Percentiles rank a stretch among this genome's conserved stretches.
phyloP scores from a whole-genome alignment of 495 filamentous ascomycete genomes.

The Peziza echinospora region DNA sequence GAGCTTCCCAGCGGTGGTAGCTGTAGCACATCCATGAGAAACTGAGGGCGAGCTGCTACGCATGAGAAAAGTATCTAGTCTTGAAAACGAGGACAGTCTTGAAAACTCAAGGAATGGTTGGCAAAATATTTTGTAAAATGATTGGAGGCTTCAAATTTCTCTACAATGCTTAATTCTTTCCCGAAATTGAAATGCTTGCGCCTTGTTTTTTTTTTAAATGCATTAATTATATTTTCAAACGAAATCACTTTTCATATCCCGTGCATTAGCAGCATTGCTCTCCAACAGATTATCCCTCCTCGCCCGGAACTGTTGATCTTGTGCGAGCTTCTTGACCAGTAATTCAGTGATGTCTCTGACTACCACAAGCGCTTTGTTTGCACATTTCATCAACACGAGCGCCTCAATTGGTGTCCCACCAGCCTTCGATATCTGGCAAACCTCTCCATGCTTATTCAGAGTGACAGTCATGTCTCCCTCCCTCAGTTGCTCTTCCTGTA shows the following conservation, averaged over 20 bases:
- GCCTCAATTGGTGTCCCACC: constrained; percentile 65
- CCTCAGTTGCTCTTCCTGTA: constrained; percentile 66
- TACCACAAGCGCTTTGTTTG: constrained; percentile 45
- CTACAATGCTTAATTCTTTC: neutral
- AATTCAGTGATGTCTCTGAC: constrained; percentile 54
- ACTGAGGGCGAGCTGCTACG: no score
- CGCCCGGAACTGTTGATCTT: constrained; percentile 48
- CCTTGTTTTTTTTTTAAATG: neutral
- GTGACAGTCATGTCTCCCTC: constrained; percentile 69
- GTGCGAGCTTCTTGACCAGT: constrained; percentile 48
- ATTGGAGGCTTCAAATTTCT: neutral
- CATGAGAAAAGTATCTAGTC: no score
- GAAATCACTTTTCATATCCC: constrained; percentile 6
- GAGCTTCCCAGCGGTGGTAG: no score
- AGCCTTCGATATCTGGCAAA: constrained; percentile 76
- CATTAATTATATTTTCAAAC: neutral
- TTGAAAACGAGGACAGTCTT: no score
- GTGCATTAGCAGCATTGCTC: constrained; percentile 69
- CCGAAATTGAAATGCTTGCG: neutral
- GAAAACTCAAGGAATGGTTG: no score
- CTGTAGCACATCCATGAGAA: no score
- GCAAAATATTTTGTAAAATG: no score
- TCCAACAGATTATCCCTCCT: constrained; percentile 51
- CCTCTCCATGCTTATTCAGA: constrained; percentile 71
- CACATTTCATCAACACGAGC: constrained; percentile 46